phyloP scores from a whole-genome alignment of 305 asterid species.

The Fraxinus angustifolia region DNA sequence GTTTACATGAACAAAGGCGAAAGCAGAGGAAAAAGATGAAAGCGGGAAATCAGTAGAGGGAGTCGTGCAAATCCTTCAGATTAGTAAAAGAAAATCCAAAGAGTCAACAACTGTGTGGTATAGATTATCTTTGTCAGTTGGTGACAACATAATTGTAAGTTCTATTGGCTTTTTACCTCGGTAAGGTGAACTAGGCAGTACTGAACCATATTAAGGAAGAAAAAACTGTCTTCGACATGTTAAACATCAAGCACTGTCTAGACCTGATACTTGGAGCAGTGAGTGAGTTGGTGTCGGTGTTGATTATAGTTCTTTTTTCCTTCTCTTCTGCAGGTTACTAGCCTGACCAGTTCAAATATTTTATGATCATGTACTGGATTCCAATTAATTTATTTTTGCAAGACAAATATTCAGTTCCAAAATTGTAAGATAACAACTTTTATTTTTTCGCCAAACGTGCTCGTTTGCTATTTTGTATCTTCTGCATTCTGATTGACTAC shows the following conservation, averaged over 20 bases:
- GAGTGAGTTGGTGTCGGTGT: background rate
- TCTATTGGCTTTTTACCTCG: background rate
- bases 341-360: background rate
- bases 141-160: background rate
- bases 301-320: background rate
- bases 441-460: background rate
- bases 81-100: background rate
- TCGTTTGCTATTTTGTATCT: background rate
- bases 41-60: conserved; percentile 33
- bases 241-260: background rate
- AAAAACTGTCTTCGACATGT: background rate
- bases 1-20: conserved; percentile 76
- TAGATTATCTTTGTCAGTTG: background rate
- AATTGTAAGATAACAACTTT: too few species aligned
- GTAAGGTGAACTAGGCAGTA: background rate
- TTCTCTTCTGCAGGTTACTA: background rate
- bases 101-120: background rate
- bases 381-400: background rate
- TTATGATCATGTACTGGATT: background rate
- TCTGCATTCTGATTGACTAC: background rate
- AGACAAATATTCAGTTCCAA: background rate
- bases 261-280: background rate
- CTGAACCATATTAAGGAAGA: background rate
- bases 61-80: background rate
- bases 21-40: conserved; percentile 59